Evolutionary conservation across 2,329 filamentous ascomycete species (phyloP).

Genomic region (Neonectria punicea): DNA sequence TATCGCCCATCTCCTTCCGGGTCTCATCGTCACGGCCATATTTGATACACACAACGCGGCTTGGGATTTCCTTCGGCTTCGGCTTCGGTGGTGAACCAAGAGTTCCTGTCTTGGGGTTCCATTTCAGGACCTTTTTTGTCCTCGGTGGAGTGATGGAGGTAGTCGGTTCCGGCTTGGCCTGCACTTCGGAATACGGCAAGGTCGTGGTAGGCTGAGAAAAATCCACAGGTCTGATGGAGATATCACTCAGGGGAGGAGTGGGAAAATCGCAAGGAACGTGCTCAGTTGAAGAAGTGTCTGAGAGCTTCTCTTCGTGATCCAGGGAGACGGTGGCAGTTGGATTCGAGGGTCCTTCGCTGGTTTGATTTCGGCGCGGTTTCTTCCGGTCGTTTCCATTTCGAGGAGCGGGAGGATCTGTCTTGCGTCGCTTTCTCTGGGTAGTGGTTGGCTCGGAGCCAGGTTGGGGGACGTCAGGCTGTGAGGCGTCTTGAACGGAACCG

Average conservation of each 20-base stretch:
- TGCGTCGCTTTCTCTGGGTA: conserved; percentile 56
- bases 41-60: conserved; percentile 63
- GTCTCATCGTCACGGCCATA: conserved; percentile 65
- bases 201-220: conserved; percentile 10
- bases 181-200: conserved; percentile 5
- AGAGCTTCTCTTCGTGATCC: conserved; percentile 18
- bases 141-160: conserved; percentile 39
- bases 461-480: conserved; percentile 8
- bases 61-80: conserved; percentile 53
- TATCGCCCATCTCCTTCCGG: conserved; percentile 62
- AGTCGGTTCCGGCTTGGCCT: conserved; percentile 17
- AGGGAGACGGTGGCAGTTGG: conserved; percentile 23
- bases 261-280: conserved; percentile 15
- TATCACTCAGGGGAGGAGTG: conserved; percentile 31
- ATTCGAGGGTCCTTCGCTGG: conserved; percentile 21
- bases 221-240: conserved; percentile 7
- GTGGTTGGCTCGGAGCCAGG: conserved; percentile 40
- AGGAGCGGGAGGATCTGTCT: conserved; percentile 46
- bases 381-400: conserved; percentile 40
- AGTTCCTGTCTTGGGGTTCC: conserved; percentile 70
- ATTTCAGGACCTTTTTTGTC: conserved; percentile 62
- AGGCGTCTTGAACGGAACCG: conserved; percentile 12
- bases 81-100: conserved; percentile 69
- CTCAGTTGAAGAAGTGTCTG: conserved; percentile 18
- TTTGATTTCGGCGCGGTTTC: conserved; percentile 41